Evolutionary conservation across 176 grass and related monocot genomes (phyloP).

Genomic region (Oryza brachyantha): DNA sequence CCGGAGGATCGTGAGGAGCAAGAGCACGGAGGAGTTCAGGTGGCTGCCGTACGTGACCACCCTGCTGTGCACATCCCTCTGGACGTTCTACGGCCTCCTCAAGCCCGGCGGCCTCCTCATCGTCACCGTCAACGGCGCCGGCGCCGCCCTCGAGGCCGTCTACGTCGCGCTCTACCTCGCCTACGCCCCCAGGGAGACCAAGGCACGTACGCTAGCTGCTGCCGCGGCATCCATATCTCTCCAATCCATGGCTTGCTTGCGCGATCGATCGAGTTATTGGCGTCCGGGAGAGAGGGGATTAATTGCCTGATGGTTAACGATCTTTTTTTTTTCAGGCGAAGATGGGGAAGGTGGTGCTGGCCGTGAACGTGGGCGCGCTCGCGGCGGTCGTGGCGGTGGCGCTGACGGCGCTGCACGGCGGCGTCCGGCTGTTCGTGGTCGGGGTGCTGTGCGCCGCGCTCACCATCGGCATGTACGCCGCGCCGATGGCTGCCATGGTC

Average conservation of each 20-base stretch:
- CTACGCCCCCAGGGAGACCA: slow-evolving; percentile 53
- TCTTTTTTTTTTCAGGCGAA: slow-evolving; percentile 49
- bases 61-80: slow-evolving; percentile 65
- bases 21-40: slow-evolving; percentile 68
- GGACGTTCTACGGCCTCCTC: slow-evolving; percentile 70
- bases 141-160: slow-evolving; percentile 43
- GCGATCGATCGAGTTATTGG: background rate
- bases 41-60: slow-evolving; percentile 73
- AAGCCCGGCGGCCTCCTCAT: slow-evolving; percentile 73
- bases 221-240: background rate
- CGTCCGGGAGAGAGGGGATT: too few relatives aligned
- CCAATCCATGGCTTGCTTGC: too few relatives aligned
- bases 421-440: slow-evolving; percentile 38
- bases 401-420: slow-evolving; percentile 39
- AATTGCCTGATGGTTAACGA: too few relatives aligned
- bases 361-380: slow-evolving; percentile 48
- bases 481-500: slow-evolving; percentile 68
- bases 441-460: slow-evolving; percentile 58
- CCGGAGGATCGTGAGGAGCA: slow-evolving; percentile 60
- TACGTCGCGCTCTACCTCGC: slow-evolving; percentile 63
- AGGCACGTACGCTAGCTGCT: background rate
- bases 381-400: slow-evolving; percentile 44
- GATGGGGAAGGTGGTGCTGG: slow-evolving; percentile 48
- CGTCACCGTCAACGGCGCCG: slow-evolving; percentile 74
- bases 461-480: slow-evolving; percentile 65